Base-by-base conservation (phyloP, 129 eudicot species). In the Silybum marianum region DNA sequence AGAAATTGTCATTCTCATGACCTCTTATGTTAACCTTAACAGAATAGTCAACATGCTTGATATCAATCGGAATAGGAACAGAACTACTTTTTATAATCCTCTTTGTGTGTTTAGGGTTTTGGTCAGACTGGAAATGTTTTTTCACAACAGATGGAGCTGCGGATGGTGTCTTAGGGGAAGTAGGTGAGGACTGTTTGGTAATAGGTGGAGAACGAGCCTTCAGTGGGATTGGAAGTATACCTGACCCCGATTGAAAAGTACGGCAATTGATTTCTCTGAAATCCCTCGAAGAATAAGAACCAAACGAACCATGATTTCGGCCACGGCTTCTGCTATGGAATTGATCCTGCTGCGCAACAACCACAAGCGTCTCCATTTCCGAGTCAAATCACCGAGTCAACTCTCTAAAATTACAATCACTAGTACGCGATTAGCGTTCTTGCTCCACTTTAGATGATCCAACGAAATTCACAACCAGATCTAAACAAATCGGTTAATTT, bases 361-460 rank as follows among this genome's bases (percentile, higher is more conserved):
- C 92, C 38, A 92, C 86, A 78, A 94, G 87, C 46, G 98, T 89
- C 87, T 92, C 96, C 97, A 91, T 93, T 71, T 67, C 40, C 39
- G 65, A 79, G 7, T 62, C 78, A 74, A 84, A 23, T 79, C 58
- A 30, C 63, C 30, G 42, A 71, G 69, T 65, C 69, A 80, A 70
- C 62, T 54, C 67, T 13, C 60, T 34, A 38, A 70, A 63, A 74
- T 44, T 28, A 74, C 69, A 21, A 71, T 0, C 44, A 63, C 36
- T 51, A 54, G 34, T 25, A 78, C 18, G 48, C 74, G 82, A 26
- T 9, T 78, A 63, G 22, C 67, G 16, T 34, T 75, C 71, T 63
- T 23, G 63, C 63, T 77, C 81, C 62, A 60, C 39, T 11, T 16
- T 16, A 39, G 6, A 16, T 1, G 74, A 79, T 79, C 82, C 54